A percentile compares a stretch with the other conserved stretches of the same genome.
These are phyloP conservation scores for Fusarium oligoseptatum DNA, from an alignment of 2,329 filamentous ascomycete species.

Conservation along the genomic window DNA sequence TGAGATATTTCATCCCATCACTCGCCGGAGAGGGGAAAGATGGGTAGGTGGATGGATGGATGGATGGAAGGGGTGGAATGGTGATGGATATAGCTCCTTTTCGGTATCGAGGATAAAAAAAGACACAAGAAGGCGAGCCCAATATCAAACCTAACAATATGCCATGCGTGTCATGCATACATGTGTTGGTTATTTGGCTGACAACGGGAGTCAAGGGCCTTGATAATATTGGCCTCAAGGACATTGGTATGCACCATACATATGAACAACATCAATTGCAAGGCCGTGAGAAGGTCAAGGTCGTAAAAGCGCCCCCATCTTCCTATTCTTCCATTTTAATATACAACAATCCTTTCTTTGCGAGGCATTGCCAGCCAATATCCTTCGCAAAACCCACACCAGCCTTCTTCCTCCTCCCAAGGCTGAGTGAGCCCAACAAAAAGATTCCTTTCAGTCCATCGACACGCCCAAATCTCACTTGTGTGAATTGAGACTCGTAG, in stretches of 20 bases:
- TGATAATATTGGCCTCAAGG: neutral
- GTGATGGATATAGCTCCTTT: slow-evolving; percentile 14
- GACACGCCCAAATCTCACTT: neutral
- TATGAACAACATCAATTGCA: slow-evolving; percentile 34
- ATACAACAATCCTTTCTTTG: slow-evolving; percentile 34
- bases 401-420: slow-evolving; percentile 8
- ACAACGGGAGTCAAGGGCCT: neutral
- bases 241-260: neutral
- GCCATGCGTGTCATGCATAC: neutral
- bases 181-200: neutral
- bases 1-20: neutral
- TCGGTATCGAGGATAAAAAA: slow-evolving; percentile 6
- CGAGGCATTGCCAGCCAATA: slow-evolving; percentile 22
- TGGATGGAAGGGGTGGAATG: slow-evolving; percentile 5
- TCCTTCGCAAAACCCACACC: slow-evolving; percentile 19
- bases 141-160: slow-evolving; percentile 5
- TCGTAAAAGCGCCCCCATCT: slow-evolving; percentile 20
- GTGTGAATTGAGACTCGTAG: slow-evolving; percentile 12
- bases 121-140: slow-evolving; percentile 28
- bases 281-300: slow-evolving; percentile 33
- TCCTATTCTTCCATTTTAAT: slow-evolving; percentile 34
- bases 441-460: neutral
- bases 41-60: slow-evolving; percentile 3
- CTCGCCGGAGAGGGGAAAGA: slow-evolving; percentile 3
- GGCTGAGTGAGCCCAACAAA: neutral